Base-by-base conservation (phyloP, 1,284 basidiomycete genomes). In the Austroboletus novae-zelandiae region DNA sequence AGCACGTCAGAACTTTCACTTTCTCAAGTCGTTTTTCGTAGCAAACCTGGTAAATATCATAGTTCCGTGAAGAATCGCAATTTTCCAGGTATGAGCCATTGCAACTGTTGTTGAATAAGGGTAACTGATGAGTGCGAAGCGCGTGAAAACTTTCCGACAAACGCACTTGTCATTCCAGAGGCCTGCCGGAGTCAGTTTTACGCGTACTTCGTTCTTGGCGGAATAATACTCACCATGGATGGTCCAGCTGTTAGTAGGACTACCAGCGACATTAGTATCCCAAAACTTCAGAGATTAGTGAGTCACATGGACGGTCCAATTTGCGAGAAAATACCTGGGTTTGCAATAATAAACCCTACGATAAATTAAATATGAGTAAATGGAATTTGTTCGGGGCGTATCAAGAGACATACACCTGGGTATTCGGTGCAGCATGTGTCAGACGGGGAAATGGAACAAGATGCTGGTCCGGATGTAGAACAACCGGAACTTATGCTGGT, bases 131-230 rank as follows among this genome's bases (percentile, higher is more conserved):
- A 51, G 40, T 47, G 27, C 15, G 14, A 32, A 34, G 32, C 36
- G 14, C 10, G 48, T 47, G n/a, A 37, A 18, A 23, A 9, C n/a
- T 34, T 20, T 42, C 44, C 32, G 25, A 54, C 7, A 25, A 27
- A 69, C 78, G 50, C 58, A 87, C 83, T 83, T 67, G 61, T 87
- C 84, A 9, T 83, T 82, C 86, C 86, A 88, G 41, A 88, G 70
- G 46, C 84, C 83, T 85, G 45, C 5, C 34, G 32, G 8, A 5
- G n/a, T 9, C 9, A 17, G 9, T 37, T 5, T 10, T 39, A 47
- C 11, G 39, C 49, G 46, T 30, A 42, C 48, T 39, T 20, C 14
- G 30, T 37, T 34, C 23, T 35, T 18, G 29, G 43, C 29, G 29
- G 35, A 29, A 29, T 6, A 17, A 51, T n/a, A 56, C 76, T 43